Conservation (phyloP, 164 flowering plant species). For the Sextonia rubra region DNA sequence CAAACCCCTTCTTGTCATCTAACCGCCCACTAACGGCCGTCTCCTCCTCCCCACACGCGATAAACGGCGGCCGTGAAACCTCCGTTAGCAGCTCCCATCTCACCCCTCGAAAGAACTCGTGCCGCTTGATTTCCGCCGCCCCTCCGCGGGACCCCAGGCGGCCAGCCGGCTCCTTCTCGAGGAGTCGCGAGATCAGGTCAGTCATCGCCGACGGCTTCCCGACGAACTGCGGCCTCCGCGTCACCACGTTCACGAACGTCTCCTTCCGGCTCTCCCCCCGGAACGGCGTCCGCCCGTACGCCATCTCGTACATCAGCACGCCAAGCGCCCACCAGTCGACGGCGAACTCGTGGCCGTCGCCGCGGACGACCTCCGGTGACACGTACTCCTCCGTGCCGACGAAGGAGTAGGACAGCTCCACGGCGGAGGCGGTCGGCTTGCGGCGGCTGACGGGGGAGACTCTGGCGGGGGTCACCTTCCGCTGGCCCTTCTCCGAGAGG, state of each 20-base stretch:
- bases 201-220: constrained; percentile 53
- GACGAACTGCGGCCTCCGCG: constrained; percentile 43
- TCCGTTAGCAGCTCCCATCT: constrained; percentile 74
- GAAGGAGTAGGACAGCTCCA: constrained; percentile 32
- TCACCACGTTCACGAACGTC: constrained; percentile 56
- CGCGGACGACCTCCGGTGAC: constrained; percentile 77
- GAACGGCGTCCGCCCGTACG: constrained; percentile 85
- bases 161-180: constrained; percentile 68
- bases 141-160: constrained; percentile 66
- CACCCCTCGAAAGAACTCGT: constrained; percentile 61
- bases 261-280: constrained; percentile 73
- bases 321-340: constrained; percentile 99
- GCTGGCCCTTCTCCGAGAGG: constrained; percentile 10
- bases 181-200: constrained; percentile 61
- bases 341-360: constrained; percentile 88
- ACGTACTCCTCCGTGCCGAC: constrained; percentile 91
- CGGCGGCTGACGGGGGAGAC: constrained; percentile 65
- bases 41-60: constrained; percentile 47
- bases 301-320: constrained; percentile 74
- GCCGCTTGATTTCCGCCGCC: constrained; percentile 71
- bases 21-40: background rate
- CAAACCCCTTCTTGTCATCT: constrained; percentile 19
- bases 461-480: constrained; percentile 66
- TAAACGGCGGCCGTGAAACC: constrained; percentile 74
- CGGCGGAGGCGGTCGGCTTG: constrained; percentile 16